phyloP scores from a whole-genome alignment of 805 yeast genomes.

The Cyberlindnera meyerae region DNA sequence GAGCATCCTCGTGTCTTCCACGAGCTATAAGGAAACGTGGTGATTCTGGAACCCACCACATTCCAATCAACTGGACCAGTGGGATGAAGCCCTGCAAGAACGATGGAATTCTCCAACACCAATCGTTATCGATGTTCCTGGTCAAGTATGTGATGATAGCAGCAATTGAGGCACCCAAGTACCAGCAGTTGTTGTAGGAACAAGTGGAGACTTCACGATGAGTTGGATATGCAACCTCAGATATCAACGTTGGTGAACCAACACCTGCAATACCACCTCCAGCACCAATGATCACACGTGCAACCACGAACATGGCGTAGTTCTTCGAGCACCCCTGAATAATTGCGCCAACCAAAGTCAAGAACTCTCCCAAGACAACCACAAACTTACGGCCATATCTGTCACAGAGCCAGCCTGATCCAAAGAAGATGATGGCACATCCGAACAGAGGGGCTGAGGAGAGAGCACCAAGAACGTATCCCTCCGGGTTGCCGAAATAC shows the following conservation, averaged over 20 bases:
- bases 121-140: slow-evolving; percentile 23
- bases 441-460: slow-evolving; percentile 39
- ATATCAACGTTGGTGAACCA: slow-evolving; percentile 43
- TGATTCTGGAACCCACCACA: slow-evolving; percentile 42
- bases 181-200: slow-evolving; percentile 45
- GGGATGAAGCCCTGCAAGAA: slow-evolving; percentile 46
- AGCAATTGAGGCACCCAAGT: slow-evolving; percentile 47
- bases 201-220: slow-evolving; percentile 38
- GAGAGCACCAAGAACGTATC: slow-evolving; percentile 35
- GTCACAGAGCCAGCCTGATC: slow-evolving; percentile 31
- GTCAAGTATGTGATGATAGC: slow-evolving; percentile 22
- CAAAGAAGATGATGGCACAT: slow-evolving; percentile 26
- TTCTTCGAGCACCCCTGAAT: slow-evolving; percentile 27
- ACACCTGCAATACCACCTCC: slow-evolving; percentile 36
- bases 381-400: slow-evolving; percentile 35
- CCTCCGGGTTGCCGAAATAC: slow-evolving; percentile 35
- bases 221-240: slow-evolving; percentile 46
- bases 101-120: slow-evolving; percentile 52
- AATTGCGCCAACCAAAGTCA: slow-evolving; percentile 21
- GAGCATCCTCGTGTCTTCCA: slow-evolving; percentile 40
- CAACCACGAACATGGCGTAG: slow-evolving; percentile 15
- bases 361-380: slow-evolving; percentile 14
- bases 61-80: slow-evolving; percentile 31
- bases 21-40: slow-evolving; percentile 41
- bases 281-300: slow-evolving; percentile 42